Evolutionary conservation across 2,329 filamentous ascomycete species (phyloP).

Genomic region (Diaporthe amygdali): DNA sequence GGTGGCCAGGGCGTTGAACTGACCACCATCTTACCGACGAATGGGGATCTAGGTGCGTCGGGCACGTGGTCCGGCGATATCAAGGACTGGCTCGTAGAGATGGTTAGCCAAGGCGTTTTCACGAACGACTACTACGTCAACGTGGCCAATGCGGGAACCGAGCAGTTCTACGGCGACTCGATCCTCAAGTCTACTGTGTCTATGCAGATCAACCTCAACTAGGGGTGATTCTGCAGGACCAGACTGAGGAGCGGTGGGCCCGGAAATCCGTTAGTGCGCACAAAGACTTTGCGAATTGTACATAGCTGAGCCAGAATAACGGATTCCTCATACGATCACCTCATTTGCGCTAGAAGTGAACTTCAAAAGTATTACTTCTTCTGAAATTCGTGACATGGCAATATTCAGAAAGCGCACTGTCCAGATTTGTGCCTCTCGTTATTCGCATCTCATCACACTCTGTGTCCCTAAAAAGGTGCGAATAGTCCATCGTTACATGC

Average conservation of each 20-base stretch:
- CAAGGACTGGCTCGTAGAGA: conserved; percentile 18
- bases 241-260: neutral
- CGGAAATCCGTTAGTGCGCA: neutral
- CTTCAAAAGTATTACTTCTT: too few species aligned
- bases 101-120: conserved; percentile 14
- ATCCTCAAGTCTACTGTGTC: conserved; percentile 13
- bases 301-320: neutral
- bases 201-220: conserved; percentile 7
- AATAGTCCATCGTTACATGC: too few species aligned
- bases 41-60: conserved; percentile 1
- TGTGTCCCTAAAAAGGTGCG: neutral
- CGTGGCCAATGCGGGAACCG: conserved; percentile 16
- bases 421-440: neutral
- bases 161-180: conserved; percentile 21
- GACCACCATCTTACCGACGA: conserved; percentile 4
- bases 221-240: neutral
- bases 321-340: neutral
- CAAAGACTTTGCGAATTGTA: neutral
- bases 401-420: neutral
- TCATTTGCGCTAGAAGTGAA: neutral
- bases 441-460: neutral
- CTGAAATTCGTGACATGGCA: too few species aligned
- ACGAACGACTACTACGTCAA: conserved; percentile 19
- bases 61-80: conserved; percentile 16
- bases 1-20: conserved; percentile 7